A percentile compares a stretch with the other conserved stretches of the same genome.
phyloP scores from a whole-genome alignment of 2,329 filamentous ascomycete genomes.

The Gyromitra esculenta region DNA sequence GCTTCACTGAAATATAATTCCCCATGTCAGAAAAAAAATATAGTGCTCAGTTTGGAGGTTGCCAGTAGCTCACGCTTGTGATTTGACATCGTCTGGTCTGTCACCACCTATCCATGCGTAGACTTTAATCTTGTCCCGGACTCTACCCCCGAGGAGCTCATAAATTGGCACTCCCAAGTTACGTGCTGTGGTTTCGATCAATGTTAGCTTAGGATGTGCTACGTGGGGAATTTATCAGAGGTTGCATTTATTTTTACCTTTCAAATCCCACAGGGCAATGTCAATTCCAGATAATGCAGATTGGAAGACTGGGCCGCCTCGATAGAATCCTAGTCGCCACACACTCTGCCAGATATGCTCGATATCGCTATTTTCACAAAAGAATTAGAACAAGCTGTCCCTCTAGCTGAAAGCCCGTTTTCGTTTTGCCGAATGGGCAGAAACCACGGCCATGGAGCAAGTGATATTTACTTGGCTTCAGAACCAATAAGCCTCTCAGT shows the following conservation, averaged over 20 bases:
- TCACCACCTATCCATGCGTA: slow-evolving; percentile 71
- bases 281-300: slow-evolving; percentile 70
- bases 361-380: slow-evolving; percentile 61
- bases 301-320: slow-evolving; percentile 71
- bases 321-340: slow-evolving; percentile 69
- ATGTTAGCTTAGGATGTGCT: background rate
- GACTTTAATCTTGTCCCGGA: slow-evolving; percentile 67
- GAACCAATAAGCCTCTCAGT: slow-evolving; percentile 70
- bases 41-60: background rate
- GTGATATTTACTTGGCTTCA: slow-evolving; percentile 72
- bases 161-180: slow-evolving; percentile 67
- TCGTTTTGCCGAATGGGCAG: slow-evolving; percentile 56
- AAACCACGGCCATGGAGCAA: background rate
- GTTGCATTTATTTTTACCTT: slow-evolving; percentile 56
- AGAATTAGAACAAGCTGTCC: background rate
- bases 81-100: slow-evolving; percentile 66
- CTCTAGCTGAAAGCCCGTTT: background rate
- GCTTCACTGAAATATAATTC: slow-evolving; percentile 57
- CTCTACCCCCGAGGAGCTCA: slow-evolving; percentile 68
- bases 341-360: slow-evolving; percentile 70
- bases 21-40: background rate
- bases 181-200: slow-evolving; percentile 1
- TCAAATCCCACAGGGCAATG: slow-evolving; percentile 71
- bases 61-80: slow-evolving; percentile 60
- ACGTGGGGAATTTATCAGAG: background rate